Base-by-base conservation (phyloP, 1,284 basidiomycete species). In the Cutaneotrichosporon cutaneum region DNA sequence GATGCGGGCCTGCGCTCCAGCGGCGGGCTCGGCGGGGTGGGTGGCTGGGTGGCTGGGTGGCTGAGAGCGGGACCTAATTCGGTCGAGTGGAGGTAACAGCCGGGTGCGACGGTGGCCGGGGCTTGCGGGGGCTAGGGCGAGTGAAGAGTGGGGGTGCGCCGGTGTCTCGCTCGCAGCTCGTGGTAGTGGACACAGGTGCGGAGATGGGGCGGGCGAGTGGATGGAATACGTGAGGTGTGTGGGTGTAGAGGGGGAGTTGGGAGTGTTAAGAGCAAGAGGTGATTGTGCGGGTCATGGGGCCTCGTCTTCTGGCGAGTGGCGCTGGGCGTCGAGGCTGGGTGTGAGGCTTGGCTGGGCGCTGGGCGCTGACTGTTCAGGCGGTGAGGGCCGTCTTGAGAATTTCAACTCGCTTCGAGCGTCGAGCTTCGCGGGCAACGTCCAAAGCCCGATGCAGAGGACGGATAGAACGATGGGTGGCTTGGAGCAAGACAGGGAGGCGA, bases 121-220 rank as follows among this genome's bases (percentile, higher is more conserved):
- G n/a, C n/a, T n/a, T n/a, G n/a, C n/a, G n/a, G n/a, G n/a, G n/a
- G n/a, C n/a, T n/a, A n/a, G n/a, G n/a, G n/a, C n/a, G n/a, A n/a
- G n/a, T n/a, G n/a, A n/a, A n/a, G 14, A 39, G 36, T 39, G 36
- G 33, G 33, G 9, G 14, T 39, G 13, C n/a, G n/a, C n/a, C n/a
- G 36, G 6, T 39, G 36, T 39, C 36, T 39, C 36, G 18, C 36
- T 39, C 36, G 36, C 36, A 39, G 18, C n/a, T 10, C 7, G n/a
- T 45, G 21, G n/a, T 30, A 26, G 47, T 50, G 16, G 10, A 14
- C 13, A 24, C 9, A 27, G 10, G 16, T 50, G 47, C 47, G 47
- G 47, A 50, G 47, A 50, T 50, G 47, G 47, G 47, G 47, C 47
- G 47, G 47, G 24, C 47, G 13, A 27, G 47, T 27, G 26, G 47